Evolutionary conservation across 1,284 basidiomycete genomes (phyloP), one percentile per base, ranked within the genome.

Genomic region (Cutaneotrichosporon spelunceum): DNA sequence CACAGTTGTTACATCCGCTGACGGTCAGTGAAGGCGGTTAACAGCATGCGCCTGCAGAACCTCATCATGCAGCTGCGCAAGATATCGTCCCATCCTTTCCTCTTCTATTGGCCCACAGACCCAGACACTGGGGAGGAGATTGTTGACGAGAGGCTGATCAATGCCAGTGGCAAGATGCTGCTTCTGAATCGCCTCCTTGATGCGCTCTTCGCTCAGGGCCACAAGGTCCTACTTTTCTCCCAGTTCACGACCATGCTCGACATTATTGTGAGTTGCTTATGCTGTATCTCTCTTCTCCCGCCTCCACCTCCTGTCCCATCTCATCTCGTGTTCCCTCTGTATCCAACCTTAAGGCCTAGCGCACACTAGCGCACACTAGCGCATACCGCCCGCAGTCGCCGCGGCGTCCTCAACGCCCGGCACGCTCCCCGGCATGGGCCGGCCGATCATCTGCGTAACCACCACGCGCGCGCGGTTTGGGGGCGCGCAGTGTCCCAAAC

Each of bases 181-280:
- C 82, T 98, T 23, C 84, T 98, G 0, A 91, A 97, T 68, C 87
- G 93, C 13, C 80, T 99, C 14, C 83, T 99, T 2, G 86, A 87
- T 48, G 91, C 88, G 59, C 80, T 99, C n/a, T 92, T 96, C 78
- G 82, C 81, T 24, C 80, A 86, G 13, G 85, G 84, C 7, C 94
- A 97, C 80, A 95, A 94, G 76, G 94, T 97, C 0, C 81, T 99
- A 30, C 78, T 98, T 34, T 99, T 99, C 79, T 81, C 89, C 60
- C 93, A 97, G 79, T 96, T 99, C 78, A 94, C 89, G 49, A 93
- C 89, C 1, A 93, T 97, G 92, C 81, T 98, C 56, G 90, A 99
- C 74, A 90, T 98, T 66, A 90, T 98, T 62, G 90, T 90, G 55
- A 56, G 81, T 74, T 7, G 53, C 1, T 8, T 60, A 55, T 30